Evolutionary conservation across 1,284 basidiomycete species (phyloP).

Genomic region (Tausonia pullulans): DNA sequence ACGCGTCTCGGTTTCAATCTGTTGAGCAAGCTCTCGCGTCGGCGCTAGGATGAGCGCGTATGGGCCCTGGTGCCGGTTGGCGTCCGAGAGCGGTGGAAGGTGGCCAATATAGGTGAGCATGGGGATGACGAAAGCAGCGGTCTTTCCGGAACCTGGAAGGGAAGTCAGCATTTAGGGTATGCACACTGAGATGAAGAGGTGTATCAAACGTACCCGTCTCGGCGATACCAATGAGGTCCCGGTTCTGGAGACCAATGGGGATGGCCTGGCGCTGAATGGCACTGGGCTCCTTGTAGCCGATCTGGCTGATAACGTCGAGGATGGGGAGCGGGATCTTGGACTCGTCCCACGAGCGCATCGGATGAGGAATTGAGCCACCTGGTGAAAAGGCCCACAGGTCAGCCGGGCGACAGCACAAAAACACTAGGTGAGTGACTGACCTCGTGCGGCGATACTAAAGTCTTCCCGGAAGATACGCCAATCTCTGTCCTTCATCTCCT

Average conservation of each 20-base stretch:
- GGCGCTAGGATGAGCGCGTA: constrained; percentile 90
- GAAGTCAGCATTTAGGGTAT: constrained; percentile 10
- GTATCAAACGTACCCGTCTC: constrained; percentile 62
- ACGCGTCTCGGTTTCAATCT: constrained; percentile 84
- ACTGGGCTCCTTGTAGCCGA: constrained; percentile 94
- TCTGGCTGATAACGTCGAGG: constrained; percentile 69
- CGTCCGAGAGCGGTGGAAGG: constrained; percentile 74
- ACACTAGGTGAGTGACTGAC: constrained; percentile 34
- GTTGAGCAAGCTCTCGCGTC: constrained; percentile 93
- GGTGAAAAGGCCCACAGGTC: constrained; percentile 8
- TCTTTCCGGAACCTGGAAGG: constrained; percentile 82
- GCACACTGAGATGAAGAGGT: not conserved
- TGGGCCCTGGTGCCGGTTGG: constrained; percentile 84
- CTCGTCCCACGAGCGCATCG: constrained; percentile 83
- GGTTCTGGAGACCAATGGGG: constrained; percentile 88
- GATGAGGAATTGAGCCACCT: constrained; percentile 88
- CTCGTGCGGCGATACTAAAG: constrained; percentile 86
- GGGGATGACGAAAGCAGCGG: constrained; percentile 96
- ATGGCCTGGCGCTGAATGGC: constrained; percentile 97
- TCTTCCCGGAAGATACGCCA: constrained; percentile 99
- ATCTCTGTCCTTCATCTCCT: constrained; percentile 93
- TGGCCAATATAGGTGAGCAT: constrained; percentile 89
- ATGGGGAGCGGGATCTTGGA: constrained; percentile 69
- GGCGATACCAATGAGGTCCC: constrained; percentile 95
- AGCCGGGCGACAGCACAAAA: not conserved